Evolutionary conservation across 1,284 basidiomycete species (phyloP), one percentile per base, ranked within the genome.

Genomic region (Ceraceosorus guamensis): DNA sequence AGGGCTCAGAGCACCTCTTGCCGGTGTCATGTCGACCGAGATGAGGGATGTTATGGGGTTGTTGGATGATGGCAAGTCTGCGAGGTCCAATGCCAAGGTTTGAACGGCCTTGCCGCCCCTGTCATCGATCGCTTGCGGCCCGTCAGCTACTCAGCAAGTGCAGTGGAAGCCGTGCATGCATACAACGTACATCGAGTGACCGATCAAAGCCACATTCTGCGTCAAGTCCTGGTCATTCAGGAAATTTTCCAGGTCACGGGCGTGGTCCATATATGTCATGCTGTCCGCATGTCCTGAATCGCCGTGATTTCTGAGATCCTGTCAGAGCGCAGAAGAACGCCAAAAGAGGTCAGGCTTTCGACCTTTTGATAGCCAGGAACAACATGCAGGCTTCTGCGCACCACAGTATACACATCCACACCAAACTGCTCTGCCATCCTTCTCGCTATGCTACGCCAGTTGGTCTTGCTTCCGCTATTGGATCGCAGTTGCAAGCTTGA

Each of bases 221-320:
- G 24, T 24, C 6, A 82, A 68, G 3, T 70, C 62, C 2, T 76
- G 71, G 30, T 78, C 68, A 4, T 70, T 39, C 56, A 82, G 66
- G 65, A 82, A 82, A 3, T 82, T 78, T 10, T 84, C 73, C 32
- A 90, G 81, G 66, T 90, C 88, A 7, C 76, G 72, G 1, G 87
- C 87, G 85, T 90, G 86, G 52, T 77, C 76, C 2, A 55, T 44
- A 57, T 91, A 91, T 14, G 82, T 83, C 82, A 88, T 86, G 0
- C 84, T 83, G 7, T 78, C 78, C 10, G 79, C 79, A 71, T 88
- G 87, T 0, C 87, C 87, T 0, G 88, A 89, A 6, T 82, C 77
- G 3, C 89, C 89, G 67, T 91, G 89, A 65, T 91, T 91, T 14
- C 89, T 81, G 10, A 91, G 79, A 75, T 91, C 89, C 86, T 88